Conservation (phyloP, 257 asterid species). For the Petrea volubilis region DNA sequence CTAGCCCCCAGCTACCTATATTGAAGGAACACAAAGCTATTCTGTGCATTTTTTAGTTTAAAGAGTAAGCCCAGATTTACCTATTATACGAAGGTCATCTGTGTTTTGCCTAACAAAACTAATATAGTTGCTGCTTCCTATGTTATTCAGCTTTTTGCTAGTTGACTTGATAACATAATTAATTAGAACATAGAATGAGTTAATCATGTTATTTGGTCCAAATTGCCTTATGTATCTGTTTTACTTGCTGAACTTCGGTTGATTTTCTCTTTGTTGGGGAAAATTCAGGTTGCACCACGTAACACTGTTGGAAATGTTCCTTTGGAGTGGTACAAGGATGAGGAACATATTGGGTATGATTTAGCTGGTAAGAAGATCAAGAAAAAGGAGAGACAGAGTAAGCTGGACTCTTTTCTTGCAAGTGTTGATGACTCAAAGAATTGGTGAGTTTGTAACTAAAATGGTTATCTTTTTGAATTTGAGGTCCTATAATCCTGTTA, state of each 20-base stretch:
- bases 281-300: constrained; percentile 82
- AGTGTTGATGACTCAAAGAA: constrained; percentile 73
- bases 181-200: not conserved
- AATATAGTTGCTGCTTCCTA: not conserved
- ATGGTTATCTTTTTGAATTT: constrained; percentile 2
- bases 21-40: not conserved
- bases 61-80: not conserved
- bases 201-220: not conserved
- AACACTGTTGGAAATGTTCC: constrained; percentile 94
- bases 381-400: constrained; percentile 81
- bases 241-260: constrained; percentile 15
- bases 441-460: constrained; percentile 55
- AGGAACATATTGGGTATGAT: constrained; percentile 95
- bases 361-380: constrained; percentile 85
- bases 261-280: constrained; percentile 14
- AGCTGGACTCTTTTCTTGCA: constrained; percentile 77
- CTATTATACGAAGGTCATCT: not conserved
- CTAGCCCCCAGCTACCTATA: not conserved
- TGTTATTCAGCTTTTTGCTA: not conserved
- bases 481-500: not conserved
- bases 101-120: not conserved
- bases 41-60: not conserved
- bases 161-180: not conserved
- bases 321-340: constrained; percentile 82
- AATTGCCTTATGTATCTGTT: not conserved